Base-by-base conservation (phyloP, 805 yeast species). In the Phaffomyces opuntiae region DNA sequence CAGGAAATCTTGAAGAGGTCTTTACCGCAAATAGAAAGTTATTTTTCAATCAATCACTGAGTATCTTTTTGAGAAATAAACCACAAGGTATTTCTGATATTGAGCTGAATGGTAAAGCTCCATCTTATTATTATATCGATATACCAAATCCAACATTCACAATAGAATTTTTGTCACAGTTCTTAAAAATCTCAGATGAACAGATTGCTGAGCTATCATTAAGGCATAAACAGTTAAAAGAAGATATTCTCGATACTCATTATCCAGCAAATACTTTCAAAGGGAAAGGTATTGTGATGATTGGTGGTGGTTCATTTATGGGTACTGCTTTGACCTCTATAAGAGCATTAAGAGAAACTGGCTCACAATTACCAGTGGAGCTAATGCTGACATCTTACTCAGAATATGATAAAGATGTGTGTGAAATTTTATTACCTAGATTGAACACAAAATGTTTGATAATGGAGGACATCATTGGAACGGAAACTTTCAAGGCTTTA, bases 231-330 rank as follows among this genome's bases (percentile, higher is more conserved):
- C 51, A 47, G 26, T 39, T 57, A 31, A 59, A 55, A 36, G 14
- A 33, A 2, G 59, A 52, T 29, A 53, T 58, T 12, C 24, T 48
- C 29, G 31, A 49, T 24, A 37, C 50, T 4, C 47, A 39, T 1
- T 56, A 54, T 36, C 60, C 61, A 39, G 49, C 51, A 17, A 65
- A 50, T 9, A 43, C 52, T 1, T 56, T 55, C 36, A 7, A 38
- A 9, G 62, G 59, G 2, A 54, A 56, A 38, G 65, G 63, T 36
- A 53, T 58, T 11, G 74, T 69, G 2, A 64, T 69, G 56, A 57
- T 72, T 39, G 77, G 74, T 21, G 77, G 76, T 40, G 74, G 73
- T 2, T 45, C 61, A 17, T 71, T 66, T 50, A 61, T 74, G 19
- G 72, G 76, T 62, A 62, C 66, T 29, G 63, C 72, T 0, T 58